Conservation (phyloP, 306 rosid genomes). For the Psophocarpus tetragonolobus region DNA sequence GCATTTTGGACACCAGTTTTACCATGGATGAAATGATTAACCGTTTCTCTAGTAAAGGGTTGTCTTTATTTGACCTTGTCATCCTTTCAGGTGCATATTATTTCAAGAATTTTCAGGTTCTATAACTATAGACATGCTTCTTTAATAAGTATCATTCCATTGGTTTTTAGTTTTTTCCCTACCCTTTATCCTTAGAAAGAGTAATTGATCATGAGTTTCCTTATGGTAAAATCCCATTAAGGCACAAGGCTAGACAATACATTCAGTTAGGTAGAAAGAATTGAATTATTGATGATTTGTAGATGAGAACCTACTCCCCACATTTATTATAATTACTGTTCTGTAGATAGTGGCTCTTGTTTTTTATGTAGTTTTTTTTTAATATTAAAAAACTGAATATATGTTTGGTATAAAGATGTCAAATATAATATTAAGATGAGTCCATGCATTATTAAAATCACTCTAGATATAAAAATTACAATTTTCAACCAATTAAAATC, state of each 20-base stretch:
- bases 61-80: conserved; percentile 73
- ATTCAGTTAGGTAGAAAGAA: conserved; percentile 12
- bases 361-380: not conserved
- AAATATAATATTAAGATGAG: not conserved
- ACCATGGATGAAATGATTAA: conserved; percentile 66
- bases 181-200: not conserved
- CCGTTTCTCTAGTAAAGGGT: conserved; percentile 69
- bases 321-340: conserved; percentile 16
- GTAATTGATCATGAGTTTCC: not conserved
- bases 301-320: not conserved
- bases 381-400: not conserved
- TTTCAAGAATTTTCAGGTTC: not conserved
- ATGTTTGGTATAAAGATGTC: not conserved
- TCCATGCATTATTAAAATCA: not conserved
- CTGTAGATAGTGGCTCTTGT: not conserved
- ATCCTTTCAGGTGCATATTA: conserved; percentile 60
- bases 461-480: too few species aligned
- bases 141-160: conserved; percentile 1
- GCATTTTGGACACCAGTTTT: conserved; percentile 79
- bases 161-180: not conserved
- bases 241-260: not conserved
- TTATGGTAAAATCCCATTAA: not conserved
- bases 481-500: too few species aligned
- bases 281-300: conserved; percentile 17
- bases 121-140: not conserved